Evolutionary conservation across 2,329 filamentous ascomycete species (phyloP), one percentile per base, ranked within the genome.

Genomic region (Penicillium concentricum): DNA sequence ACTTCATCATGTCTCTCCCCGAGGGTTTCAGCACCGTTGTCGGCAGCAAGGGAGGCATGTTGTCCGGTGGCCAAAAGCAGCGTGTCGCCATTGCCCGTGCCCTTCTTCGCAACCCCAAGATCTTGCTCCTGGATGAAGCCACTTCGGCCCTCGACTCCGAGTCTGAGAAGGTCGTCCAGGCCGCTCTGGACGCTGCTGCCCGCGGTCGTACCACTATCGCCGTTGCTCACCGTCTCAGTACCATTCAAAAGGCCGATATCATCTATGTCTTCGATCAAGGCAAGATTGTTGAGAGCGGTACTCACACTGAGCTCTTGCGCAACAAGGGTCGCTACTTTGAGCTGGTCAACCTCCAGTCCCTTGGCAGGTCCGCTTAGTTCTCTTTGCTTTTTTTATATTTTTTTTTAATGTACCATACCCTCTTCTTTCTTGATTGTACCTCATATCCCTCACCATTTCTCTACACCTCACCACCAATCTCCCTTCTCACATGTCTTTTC

Each of bases 201-300:
- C 88, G 90, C 79, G 91, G 87, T 43, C 84, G 92, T 50, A 96
- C 92, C 7, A 97, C 93, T 0, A 94, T 99, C 61, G 92, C 93
- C 0, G 93, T 99, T 1, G 94, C 94, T 3, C 93, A 99, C 75
- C 83, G 94, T 24, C 79, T 99, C 6, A 91, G 87, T 69, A 97
- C 94, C 0, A 97, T 97, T 59, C 92, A 96, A 72, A 92, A 94
- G 72, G 93, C 93, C 0, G 93, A 97, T 70, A 79, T 93, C 47
- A 97, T 97, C 66, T 97, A 95, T 63, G 93, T 97, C n/a, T 94
- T 97, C 71, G 92, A 97, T 73, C 87, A 90, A 67, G 94, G 93
- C 8, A 83, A 85, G 58, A 85, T 97, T 42, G 89, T 95, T 1
- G 93, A 97, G 78, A 83, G 84, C 64, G 93, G 93, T 5, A 91